Base-by-base conservation (phyloP, 441 rosid genomes). In the Raphanus hybrid region DNA sequence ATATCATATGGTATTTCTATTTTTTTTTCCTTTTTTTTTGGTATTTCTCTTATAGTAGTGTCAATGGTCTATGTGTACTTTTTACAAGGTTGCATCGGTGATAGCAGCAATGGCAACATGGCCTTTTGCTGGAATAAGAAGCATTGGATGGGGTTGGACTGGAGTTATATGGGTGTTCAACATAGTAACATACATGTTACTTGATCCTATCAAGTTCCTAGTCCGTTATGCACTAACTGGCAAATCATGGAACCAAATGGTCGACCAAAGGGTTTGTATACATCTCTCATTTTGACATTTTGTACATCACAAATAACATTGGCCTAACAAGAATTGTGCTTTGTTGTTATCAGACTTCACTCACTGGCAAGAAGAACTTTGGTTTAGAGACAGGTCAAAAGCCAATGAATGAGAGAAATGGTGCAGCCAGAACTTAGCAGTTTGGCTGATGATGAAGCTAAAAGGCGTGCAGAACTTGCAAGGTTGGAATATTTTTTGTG, bases 101-200 rank as follows among this genome's bases (percentile, higher is more conserved):
- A 67, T 85, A 76, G 62, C 90, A 68, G 87, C 88, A 32, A 16
- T 57, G n/a, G 88, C 86, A 18, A 76, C 15, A 4, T 87, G 85
- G 86, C 72, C 80, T 8, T 84, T 87, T 61, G 87, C 90, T 18
- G 86, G 86, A 73, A 76, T 87, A 45, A 79, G 70, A 75, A 75
- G 80, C 59, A 85, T 85, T 32, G 90, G 90, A 11, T 85, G 87
- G 91, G 86, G 87, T 65, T 87, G 93, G 93, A 83, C 91, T 34
- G 93, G 87, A 34, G 85, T 85, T 66, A 86, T 89, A 20, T 86
- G 93, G 90, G 18, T 87, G 59, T 89, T 76, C 81, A 87, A 84
- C 61, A 74, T 87, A 2, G 70, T 85, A 32, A 74, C 75, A 10
- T 85, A 87, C 72, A 34, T 86, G 77, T 78, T 81, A 26, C 88